Conservation (phyloP, 225 moss, liverwort and hornwort species). For the Ulota crispa region DNA sequence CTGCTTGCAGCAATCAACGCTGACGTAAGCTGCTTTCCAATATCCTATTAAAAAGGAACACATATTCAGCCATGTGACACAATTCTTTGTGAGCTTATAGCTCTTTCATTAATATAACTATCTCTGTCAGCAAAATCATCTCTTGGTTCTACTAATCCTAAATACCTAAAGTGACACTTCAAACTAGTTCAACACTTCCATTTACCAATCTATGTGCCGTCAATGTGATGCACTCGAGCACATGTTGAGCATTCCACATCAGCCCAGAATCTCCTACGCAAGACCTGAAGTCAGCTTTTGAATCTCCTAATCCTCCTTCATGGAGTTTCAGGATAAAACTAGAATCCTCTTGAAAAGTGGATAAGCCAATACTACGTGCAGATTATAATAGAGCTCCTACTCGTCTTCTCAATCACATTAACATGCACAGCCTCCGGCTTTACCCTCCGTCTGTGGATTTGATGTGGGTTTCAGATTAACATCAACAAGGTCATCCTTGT, state of each 20-base stretch:
- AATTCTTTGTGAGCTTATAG: constrained; percentile 14
- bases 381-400: background rate
- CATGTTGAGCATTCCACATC: constrained; percentile 1
- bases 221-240: constrained; percentile 12
- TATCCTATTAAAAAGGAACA: background rate
- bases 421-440: constrained; percentile 71
- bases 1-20: constrained; percentile 1
- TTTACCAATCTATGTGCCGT: constrained; percentile 5
- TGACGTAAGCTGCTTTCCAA: background rate
- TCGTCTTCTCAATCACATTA: constrained; percentile 23
- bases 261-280: constrained; percentile 9
- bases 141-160: constrained; percentile 1
- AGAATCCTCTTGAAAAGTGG: background rate
- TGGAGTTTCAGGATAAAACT: background rate
- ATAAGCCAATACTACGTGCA: constrained; percentile 11
- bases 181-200: constrained; percentile 15
- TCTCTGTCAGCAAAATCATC: background rate
- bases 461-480: constrained; percentile 73
- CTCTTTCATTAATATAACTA: constrained; percentile 15
- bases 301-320: background rate
- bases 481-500: constrained; percentile 78
- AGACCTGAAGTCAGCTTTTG: background rate
- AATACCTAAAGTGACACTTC: background rate
- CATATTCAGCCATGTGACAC: background rate
- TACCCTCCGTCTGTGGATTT: constrained; percentile 52